These are phyloP conservation scores for Amanita pallidorosea DNA, from an alignment of 768 basidiomycete genomes.

Conservation along the genomic window DNA sequence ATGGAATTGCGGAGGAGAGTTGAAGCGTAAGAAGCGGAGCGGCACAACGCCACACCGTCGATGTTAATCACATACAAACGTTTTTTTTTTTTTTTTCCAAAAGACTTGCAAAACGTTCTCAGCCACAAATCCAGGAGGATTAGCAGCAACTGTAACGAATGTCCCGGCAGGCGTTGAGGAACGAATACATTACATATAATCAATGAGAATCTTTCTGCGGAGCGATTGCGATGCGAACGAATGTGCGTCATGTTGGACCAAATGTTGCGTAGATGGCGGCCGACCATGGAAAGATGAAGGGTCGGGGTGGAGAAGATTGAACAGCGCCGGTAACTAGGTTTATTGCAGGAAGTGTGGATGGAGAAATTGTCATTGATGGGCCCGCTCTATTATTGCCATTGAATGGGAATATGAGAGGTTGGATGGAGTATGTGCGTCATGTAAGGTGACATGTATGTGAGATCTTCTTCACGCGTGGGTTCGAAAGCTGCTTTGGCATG, in stretches of 20 bases:
- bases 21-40: background rate
- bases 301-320: background rate
- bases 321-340: background rate
- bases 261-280: no score
- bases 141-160: background rate
- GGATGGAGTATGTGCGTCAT: background rate
- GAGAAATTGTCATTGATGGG: no score
- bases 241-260: no score
- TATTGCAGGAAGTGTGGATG: background rate
- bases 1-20: background rate
- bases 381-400: conserved; percentile 2
- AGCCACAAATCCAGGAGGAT: conserved; percentile 1
- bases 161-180: background rate
- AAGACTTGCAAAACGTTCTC: no score
- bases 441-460: background rate
- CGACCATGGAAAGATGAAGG: no score
- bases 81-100: background rate
- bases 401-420: background rate
- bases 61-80: background rate
- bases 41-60: background rate
- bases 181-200: background rate
- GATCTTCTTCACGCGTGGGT: background rate
- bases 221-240: background rate
- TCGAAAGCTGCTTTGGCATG: background rate
- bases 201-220: background rate